Evolutionary conservation across 2,329 filamentous ascomycete species (phyloP).

Genomic region (Pseudogymnoascus sp.): DNA sequence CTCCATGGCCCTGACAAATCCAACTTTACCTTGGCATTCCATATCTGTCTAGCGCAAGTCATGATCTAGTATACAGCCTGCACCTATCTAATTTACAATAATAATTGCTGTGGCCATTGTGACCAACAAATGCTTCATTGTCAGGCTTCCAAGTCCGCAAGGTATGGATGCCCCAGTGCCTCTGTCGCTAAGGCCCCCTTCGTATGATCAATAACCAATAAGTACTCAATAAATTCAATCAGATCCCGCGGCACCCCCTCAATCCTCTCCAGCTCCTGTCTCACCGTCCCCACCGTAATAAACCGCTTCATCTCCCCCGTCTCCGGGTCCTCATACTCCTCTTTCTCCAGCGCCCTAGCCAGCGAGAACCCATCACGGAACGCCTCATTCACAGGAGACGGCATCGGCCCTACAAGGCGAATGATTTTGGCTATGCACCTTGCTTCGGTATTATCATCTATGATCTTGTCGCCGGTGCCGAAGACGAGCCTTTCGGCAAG

Average conservation of each 20-base stretch:
- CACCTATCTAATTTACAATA: not conserved
- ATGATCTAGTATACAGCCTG: no score
- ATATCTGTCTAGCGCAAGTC: no score
- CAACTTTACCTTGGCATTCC: no score
- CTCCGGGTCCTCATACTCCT: not conserved
- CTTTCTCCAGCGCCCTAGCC: not conserved
- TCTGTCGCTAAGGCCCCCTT: conserved; percentile 16
- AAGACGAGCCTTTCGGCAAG: conserved; percentile 17
- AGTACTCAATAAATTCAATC: conserved; percentile 14
- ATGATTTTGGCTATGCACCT: conserved; percentile 23
- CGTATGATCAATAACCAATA: conserved; percentile 14
- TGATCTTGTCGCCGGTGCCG: conserved; percentile 18
- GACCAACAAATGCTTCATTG: not conserved
- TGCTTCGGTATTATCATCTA: conserved; percentile 18
- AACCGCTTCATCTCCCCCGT: not conserved
- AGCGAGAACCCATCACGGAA: not conserved
- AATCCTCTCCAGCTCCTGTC: conserved; percentile 13
- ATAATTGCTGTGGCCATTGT: not conserved
- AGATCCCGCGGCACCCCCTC: conserved; percentile 9
- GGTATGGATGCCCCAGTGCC: conserved; percentile 13
- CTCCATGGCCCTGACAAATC: no score
- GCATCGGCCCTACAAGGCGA: conserved; percentile 18
- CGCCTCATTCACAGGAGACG: conserved; percentile 11
- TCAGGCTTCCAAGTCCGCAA: not conserved
- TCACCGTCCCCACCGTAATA: conserved; percentile 11